Base-by-base conservation (phyloP, 140 eudicot species). In the Oenanthe javanica region DNA sequence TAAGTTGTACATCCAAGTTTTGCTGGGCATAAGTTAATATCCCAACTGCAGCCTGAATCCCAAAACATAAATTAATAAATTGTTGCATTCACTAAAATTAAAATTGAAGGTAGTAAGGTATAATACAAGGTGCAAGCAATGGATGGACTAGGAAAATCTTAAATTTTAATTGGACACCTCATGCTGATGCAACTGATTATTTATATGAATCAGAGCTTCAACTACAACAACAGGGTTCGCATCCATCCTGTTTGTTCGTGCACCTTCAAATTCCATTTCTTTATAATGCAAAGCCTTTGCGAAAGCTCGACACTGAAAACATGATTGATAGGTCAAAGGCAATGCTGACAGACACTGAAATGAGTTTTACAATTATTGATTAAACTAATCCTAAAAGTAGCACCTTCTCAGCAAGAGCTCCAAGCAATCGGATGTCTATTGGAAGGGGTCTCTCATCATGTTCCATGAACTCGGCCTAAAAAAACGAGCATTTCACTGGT, bases 351-450 rank as follows among this genome's bases (percentile, higher is more conserved):
- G 70, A 71, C 21, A 80, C 15, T 31, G 8, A 9, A n/a, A 78
- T 11, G 3, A 23, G 14, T 23, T 12, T 3, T 1, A 31, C 16
- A 55, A 74, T 75, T 36, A 42, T 48, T 81, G 21, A 77, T 69
- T 51, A 36, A 84, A 67, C 48, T 16, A 76, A 45, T 43, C 64
- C 67, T 13, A 50, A 50, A 67, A 61, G 75, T 55, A 75, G 80
- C 31, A 96, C 99, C 96, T 96, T 96, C 82, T 96, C 99, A 75
- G 99, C 98, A 86, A 96, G 98, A 85, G 99, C 99, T 80, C 99
- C 99, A 80, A 96, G 97, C 48, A 96, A 93, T 77, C 99, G 97
- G 79, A 92, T 96, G 85, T 96, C 98, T 49, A 96, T 96, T 42
- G 99, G 99, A 84, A 96, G 99, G 78, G 98, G 96, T 81, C 88